Conservation (phyloP, 169 alveolate genomes). For the Cryptosporidium tyzzeri region DNA sequence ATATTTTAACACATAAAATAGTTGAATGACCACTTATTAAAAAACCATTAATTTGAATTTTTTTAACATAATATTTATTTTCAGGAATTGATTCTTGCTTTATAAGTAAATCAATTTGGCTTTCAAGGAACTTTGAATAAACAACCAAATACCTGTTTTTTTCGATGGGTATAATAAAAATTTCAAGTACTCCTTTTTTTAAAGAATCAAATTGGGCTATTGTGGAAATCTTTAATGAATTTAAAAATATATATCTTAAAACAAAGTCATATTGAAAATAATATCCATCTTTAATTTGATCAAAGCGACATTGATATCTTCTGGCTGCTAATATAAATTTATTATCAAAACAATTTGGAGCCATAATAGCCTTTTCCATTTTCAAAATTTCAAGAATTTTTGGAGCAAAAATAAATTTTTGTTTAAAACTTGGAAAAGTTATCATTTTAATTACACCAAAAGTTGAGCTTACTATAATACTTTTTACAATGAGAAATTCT, state of each 20-base stretch:
- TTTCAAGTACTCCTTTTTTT: slow-evolving; percentile 3
- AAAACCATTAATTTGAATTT: not conserved
- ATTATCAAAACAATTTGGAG: not conserved
- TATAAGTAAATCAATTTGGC: slow-evolving; percentile 3
- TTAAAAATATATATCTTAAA: not conserved
- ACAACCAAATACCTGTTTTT: slow-evolving; percentile 17
- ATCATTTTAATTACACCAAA: slow-evolving; percentile 12
- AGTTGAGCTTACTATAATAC: slow-evolving; percentile 12
- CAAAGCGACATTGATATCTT: slow-evolving; percentile 17
- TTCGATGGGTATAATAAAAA: not conserved
- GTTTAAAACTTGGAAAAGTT: not conserved
- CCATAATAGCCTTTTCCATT: not conserved
- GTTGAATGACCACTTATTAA: not conserved
- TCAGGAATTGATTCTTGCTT: not conserved
- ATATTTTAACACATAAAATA: slow-evolving; percentile 2
- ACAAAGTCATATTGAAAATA: slow-evolving; percentile 9
- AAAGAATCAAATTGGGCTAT: not conserved
- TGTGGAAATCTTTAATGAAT: slow-evolving; percentile 6
- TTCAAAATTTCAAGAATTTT: not conserved
- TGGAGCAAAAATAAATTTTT: slow-evolving; percentile 1
- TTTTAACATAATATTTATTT: not conserved
- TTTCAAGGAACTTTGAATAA: not conserved
- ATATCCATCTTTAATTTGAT: not conserved
- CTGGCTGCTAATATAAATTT: not conserved
- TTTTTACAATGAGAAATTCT: not conserved